Evolutionary conservation across 768 basidiomycete genomes (phyloP), one percentile per base, ranked within the genome.

Genomic region (Calocybe gangraenosa): DNA sequence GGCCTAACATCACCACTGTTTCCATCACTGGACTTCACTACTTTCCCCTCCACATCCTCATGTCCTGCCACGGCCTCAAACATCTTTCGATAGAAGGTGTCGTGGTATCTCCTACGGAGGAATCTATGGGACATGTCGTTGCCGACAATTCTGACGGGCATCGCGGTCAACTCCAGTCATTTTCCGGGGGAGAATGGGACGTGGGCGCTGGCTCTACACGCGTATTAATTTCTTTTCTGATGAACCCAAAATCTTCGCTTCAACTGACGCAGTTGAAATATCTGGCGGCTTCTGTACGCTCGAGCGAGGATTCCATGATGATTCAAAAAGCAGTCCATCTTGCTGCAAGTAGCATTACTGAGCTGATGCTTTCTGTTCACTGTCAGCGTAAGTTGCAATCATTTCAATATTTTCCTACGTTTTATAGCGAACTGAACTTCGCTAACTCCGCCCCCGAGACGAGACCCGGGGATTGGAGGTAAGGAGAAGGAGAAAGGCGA

Each of bases 281-380:
- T 7, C 42, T 48, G 14, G 36, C 40, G 5, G 47, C 40, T 3
- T 19, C 40, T n/a, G 32, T 48, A 38, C 30, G 40, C 15, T 36
- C 9, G n/a, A 30, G 20, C 2, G 35, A 42, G 10, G 47, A 42
- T 25, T 33, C 31, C 7, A 33, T 15, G 11, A 22, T 13, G 6
- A 28, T 41, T 15, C 47, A 48, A 33, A 42, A 30, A 36, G 40
- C 37, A n/a, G 19, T 48, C 14, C 15, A 14, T 40, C 35, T 33
- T 15, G 31, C 40, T 17, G 40, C 18, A n/a, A 36, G 21, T 21
- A 36, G 33, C 11, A 34, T 48, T 7, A 15, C 42, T n/a, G 42
- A 36, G 9, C 34, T 49, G 17, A 19, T 43, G 9, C 10, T 49
- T 15, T 41, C 44, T 1, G 31, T 28, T 11, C 19, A 34, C 18